Evolutionary conservation across 352 stramenopile genomes (phyloP).

Genomic region (Globisporangium heterothallicum): DNA sequence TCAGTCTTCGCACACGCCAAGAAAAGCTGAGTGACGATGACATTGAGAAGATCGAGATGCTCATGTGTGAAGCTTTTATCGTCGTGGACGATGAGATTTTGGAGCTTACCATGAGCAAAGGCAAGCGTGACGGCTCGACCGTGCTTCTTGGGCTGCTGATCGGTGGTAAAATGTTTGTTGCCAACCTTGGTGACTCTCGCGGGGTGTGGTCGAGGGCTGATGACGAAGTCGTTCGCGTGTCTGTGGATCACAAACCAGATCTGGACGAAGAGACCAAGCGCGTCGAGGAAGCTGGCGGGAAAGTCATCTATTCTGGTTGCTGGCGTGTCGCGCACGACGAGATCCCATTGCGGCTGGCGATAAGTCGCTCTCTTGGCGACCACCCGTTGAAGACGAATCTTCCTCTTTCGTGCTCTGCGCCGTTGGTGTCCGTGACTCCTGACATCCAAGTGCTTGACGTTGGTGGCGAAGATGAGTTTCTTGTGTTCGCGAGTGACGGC

Average conservation of each 20-base stretch:
- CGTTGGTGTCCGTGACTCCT: conserved; percentile 64
- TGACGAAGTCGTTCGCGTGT: conserved; percentile 51
- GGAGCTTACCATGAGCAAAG: conserved; percentile 53
- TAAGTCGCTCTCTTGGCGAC: conserved; percentile 74
- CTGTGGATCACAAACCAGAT: conserved; percentile 77
- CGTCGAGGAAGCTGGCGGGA: conserved; percentile 59
- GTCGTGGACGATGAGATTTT: conserved; percentile 70
- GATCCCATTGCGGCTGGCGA: conserved; percentile 61
- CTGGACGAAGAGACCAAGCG: conserved; percentile 52
- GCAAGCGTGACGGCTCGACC: conserved; percentile 72
- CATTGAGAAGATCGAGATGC: conserved; percentile 34
- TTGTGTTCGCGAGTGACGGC: conserved; percentile 75
- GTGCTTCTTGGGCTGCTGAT: conserved; percentile 68
- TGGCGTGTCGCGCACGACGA: conserved; percentile 80
- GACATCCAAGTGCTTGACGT: conserved; percentile 70
- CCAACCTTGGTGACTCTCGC: conserved; percentile 74
- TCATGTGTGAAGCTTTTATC: conserved; percentile 55
- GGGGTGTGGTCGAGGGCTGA: conserved; percentile 39
- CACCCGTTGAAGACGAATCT: conserved; percentile 72
- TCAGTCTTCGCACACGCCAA: conserved; percentile 33
- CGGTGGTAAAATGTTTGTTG: conserved; percentile 68
- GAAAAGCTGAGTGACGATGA: conserved; percentile 35
- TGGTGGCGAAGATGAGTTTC: conserved; percentile 37
- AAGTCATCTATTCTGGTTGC: conserved; percentile 77
- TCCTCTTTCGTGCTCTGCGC: conserved; percentile 46